A percentile compares a stretch with the other conserved stretches of the same genome.
Evolutionary conservation across 768 basidiomycete species (phyloP).

Genomic region (Pisolithus marmoratus): DNA sequence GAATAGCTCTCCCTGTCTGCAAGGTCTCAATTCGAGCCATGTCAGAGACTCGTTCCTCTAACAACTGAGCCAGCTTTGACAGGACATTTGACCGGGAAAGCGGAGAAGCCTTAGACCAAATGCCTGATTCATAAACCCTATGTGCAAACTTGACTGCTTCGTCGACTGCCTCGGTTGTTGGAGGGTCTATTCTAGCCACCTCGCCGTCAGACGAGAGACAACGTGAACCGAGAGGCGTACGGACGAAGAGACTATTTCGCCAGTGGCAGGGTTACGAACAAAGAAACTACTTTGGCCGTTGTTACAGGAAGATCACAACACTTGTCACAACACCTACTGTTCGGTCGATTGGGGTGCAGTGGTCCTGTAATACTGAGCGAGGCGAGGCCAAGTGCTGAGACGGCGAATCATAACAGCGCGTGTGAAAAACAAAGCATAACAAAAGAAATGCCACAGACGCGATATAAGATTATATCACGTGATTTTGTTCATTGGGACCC

Average conservation of each 20-base stretch:
- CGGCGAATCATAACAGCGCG: not conserved
- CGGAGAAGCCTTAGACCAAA: conserved; percentile 63
- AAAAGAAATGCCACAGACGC: not conserved
- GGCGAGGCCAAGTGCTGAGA: not conserved
- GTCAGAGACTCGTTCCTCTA: conserved; percentile 53
- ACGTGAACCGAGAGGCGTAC: conserved; percentile 15
- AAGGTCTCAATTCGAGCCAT: conserved; percentile 62
- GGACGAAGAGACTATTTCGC: conserved; percentile 52
- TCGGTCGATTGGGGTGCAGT: not conserved
- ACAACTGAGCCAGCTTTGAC: conserved; percentile 53
- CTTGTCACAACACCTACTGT: not conserved
- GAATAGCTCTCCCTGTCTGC: conserved; percentile 77
- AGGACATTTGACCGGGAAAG: conserved; percentile 60
- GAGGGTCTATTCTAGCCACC: conserved; percentile 44
- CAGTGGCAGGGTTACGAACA: conserved; percentile 66
- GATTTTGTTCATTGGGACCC: not conserved
- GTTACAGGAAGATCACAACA: not conserved
- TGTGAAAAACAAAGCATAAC: not conserved
- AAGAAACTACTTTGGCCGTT: conserved; percentile 36
- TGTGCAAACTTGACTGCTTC: conserved; percentile 52
- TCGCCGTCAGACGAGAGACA: not conserved
- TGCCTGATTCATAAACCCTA: conserved; percentile 53
- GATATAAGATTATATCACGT: conserved; percentile 1
- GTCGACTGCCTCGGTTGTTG: conserved; percentile 48
- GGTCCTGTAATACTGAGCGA: not conserved